Conservation (phyloP, 2,329 filamentous ascomycete genomes). For the Monosporascus sp. region DNA sequence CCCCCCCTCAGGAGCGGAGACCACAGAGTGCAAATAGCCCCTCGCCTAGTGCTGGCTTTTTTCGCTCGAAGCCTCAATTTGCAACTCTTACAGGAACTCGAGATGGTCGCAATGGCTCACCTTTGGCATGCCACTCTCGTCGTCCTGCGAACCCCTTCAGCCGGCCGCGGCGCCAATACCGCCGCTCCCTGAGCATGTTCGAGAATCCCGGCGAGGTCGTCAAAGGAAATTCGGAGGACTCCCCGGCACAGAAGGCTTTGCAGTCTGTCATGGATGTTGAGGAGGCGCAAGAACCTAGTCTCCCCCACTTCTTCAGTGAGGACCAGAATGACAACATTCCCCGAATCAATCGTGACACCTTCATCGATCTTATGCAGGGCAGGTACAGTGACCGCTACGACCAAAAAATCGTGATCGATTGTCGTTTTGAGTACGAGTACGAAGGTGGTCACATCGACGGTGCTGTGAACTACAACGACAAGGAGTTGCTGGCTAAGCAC, state of each 20-base stretch:
- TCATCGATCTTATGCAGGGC: conserved; percentile 83
- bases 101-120: conserved; percentile 67
- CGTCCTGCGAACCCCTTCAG: conserved; percentile 67
- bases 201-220: conserved; percentile 85
- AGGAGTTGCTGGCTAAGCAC: conserved; percentile 74
- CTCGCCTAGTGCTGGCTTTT: conserved; percentile 48
- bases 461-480: conserved; percentile 95
- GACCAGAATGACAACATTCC: conserved; percentile 82
- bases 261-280: conserved; percentile 81
- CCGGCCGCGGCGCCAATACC: conserved; percentile 80
- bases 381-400: conserved; percentile 72
- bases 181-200: conserved; percentile 96
- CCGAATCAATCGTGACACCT: conserved; percentile 74
- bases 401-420: conserved; percentile 85
- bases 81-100: conserved; percentile 46
- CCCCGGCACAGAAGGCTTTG: conserved; percentile 49
- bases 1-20: conserved; percentile 67
- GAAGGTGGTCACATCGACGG: conserved; percentile 92
- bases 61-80: conserved; percentile 62
- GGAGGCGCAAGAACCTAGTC: conserved; percentile 63
- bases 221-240: conserved; percentile 65
- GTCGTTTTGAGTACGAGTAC: conserved; percentile 98
- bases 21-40: conserved; percentile 57
- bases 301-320: conserved; percentile 80
- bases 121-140: conserved; percentile 63